Evolutionary conservation across 2,329 filamentous ascomycete genomes (phyloP).

Genomic region (Drechslerella coelobrocha): DNA sequence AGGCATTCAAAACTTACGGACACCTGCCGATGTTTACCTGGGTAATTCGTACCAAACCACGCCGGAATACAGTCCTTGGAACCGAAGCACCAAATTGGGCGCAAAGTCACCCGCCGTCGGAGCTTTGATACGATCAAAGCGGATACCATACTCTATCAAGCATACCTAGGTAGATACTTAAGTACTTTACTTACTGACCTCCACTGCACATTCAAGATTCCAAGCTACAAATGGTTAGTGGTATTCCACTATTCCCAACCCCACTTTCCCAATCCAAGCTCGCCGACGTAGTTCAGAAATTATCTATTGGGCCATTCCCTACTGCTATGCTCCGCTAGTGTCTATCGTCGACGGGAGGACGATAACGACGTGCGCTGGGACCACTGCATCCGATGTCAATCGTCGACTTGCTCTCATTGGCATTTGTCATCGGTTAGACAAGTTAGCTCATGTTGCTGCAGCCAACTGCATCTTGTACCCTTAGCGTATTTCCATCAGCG

Average conservation of each 20-base stretch:
- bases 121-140: too few species aligned
- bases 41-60: too few species aligned
- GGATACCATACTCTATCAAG: too few species aligned
- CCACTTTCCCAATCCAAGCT: slow-evolving; percentile 49
- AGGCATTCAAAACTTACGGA: too few species aligned
- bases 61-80: too few species aligned
- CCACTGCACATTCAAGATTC: too few species aligned
- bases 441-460: not conserved
- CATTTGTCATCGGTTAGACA: not conserved
- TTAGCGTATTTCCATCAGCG: not conserved
- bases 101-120: too few species aligned
- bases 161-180: too few species aligned
- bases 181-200: not conserved
- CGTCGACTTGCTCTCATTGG: not conserved
- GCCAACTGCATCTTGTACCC: not conserved
- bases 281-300: slow-evolving; percentile 21
- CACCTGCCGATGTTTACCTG: too few species aligned
- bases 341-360: not conserved
- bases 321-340: too few species aligned
- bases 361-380: not conserved
- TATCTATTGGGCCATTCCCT: slow-evolving; percentile 3
- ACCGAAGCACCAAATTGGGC: too few species aligned
- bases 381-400: not conserved
- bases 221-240: slow-evolving; percentile 9
- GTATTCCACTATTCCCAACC: slow-evolving; percentile 16